These are phyloP conservation scores for Ophiobolus disseminans DNA, from an alignment of 2,329 filamentous ascomycete species.

Conservation along the genomic window DNA sequence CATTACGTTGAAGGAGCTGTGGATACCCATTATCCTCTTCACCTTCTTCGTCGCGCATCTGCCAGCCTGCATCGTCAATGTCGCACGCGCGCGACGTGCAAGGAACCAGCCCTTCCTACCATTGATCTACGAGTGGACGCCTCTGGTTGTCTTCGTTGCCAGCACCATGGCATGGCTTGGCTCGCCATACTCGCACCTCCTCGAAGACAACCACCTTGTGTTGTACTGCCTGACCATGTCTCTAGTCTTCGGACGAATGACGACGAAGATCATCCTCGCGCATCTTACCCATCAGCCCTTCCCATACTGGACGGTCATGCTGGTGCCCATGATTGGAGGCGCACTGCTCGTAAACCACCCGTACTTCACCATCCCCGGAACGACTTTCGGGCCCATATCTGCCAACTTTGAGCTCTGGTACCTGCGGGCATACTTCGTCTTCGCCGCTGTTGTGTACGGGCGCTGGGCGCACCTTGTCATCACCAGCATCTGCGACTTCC, in stretches of 20 bases:
- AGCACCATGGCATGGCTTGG: constrained; percentile 85
- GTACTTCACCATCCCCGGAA: constrained; percentile 57
- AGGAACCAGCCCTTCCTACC: constrained; percentile 78
- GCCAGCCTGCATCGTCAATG: constrained; percentile 88
- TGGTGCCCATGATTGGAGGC: constrained; percentile 84
- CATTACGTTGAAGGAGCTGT: constrained; percentile 83
- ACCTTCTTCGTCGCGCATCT: constrained; percentile 69
- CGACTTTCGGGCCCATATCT: constrained; percentile 66
- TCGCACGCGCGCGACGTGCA: constrained; percentile 75
- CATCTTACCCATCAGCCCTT: constrained; percentile 94
- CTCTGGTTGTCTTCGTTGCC: constrained; percentile 81
- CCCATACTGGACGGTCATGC: constrained; percentile 94
- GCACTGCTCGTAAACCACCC: constrained; percentile 85
- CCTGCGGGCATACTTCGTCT: constrained; percentile 81
- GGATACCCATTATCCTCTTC: constrained; percentile 68
- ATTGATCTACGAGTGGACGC: constrained; percentile 91
- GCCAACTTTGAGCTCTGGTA: constrained; percentile 76
- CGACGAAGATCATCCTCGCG: constrained; percentile 97
- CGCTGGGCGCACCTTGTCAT: constrained; percentile 93
- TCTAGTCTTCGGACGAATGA: constrained; percentile 98
- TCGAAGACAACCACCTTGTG: constrained; percentile 84
- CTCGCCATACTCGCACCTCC: constrained; percentile 83
- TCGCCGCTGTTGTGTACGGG: constrained; percentile 85
- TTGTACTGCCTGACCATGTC: constrained; percentile 93
- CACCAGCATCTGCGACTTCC: constrained; percentile 85